Conservation (phyloP, 306 rosid genomes). For the Prosopis cineraria region DNA sequence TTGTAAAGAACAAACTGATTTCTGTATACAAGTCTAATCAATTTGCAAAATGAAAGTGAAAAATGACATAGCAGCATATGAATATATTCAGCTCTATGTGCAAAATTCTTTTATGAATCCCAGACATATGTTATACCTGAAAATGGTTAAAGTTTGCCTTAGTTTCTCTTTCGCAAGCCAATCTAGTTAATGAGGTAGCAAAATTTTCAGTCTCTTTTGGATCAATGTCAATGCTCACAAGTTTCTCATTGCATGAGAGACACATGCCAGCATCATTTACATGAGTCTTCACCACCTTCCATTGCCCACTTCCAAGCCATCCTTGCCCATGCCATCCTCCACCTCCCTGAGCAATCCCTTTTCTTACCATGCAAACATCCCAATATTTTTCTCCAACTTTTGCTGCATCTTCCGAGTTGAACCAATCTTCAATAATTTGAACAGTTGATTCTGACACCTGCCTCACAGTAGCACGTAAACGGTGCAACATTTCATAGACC, state of each 20-base stretch:
- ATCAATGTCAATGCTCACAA: conserved; percentile 89
- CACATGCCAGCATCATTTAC: conserved; percentile 66
- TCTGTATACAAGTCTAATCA: not conserved
- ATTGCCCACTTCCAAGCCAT: conserved; percentile 88
- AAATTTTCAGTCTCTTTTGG: conserved; percentile 76
- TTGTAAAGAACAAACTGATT: not conserved
- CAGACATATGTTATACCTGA: conserved; percentile 52
- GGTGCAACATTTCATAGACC: conserved; percentile 81
- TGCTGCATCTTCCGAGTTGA: conserved; percentile 55
- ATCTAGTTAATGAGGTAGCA: conserved; percentile 63
- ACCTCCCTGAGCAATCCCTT: conserved; percentile 68
- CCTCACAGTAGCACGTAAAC: conserved; percentile 67
- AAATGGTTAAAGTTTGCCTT: conserved; percentile 59
- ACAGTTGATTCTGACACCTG: conserved; percentile 77
- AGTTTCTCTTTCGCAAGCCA: conserved; percentile 69
- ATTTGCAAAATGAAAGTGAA: not conserved
- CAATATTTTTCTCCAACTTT: conserved; percentile 57
- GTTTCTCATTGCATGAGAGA: conserved; percentile 61
- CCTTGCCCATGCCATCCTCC: conserved; percentile 99
- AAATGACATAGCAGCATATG: not conserved
- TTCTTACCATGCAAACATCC: conserved; percentile 59
- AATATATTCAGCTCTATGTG: conserved; percentile 23
- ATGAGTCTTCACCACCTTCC: conserved; percentile 72
- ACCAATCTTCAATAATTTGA: conserved; percentile 70
- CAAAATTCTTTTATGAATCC: not conserved